phyloP scores from a whole-genome alignment of 2,329 filamentous ascomycete genomes.

The Samsoniella hepiali region DNA sequence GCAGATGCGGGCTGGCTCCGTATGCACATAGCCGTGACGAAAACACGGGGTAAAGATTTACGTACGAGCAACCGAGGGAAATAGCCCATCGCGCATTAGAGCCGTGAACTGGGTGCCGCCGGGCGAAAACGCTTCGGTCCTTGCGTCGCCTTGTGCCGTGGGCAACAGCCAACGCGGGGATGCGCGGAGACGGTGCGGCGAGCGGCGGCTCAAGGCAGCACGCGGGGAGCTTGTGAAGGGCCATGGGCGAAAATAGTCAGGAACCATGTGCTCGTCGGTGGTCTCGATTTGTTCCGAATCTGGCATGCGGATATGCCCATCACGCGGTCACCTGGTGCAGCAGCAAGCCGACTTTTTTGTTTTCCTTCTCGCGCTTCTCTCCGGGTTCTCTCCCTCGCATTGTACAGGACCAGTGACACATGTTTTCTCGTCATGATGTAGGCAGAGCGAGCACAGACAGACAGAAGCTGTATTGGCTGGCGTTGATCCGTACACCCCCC shows the following conservation, averaged over 20 bases:
- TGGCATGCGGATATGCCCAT: conserved; percentile 9
- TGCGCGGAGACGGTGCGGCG: conserved; percentile 14
- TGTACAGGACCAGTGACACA: conserved; percentile 9
- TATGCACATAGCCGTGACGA: conserved; percentile 12
- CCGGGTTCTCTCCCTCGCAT: background rate
- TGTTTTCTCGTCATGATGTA: conserved; percentile 14
- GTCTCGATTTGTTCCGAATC: conserved; percentile 14
- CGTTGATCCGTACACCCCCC: conserved; percentile 9
- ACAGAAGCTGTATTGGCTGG: background rate
- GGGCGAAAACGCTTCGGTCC: conserved; percentile 16
- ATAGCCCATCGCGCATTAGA: conserved; percentile 8
- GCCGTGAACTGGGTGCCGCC: background rate
- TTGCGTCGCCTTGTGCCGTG: background rate
- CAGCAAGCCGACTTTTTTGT: background rate
- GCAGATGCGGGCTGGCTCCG: conserved; percentile 4
- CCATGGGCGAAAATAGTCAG: conserved; percentile 18
- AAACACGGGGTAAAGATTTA: conserved; percentile 16
- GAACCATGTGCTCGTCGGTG: conserved; percentile 13
- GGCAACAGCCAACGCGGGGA: conserved; percentile 2
- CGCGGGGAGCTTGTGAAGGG: background rate
- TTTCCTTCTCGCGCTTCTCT: background rate
- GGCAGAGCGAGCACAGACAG: background rate
- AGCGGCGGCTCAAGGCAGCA: conserved; percentile 16
- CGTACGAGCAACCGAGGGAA: conserved; percentile 18
- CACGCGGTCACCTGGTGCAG: conserved; percentile 11